Conservation (phyloP, 208 protist genomes). For the Leishmania gerbilli region DNA sequence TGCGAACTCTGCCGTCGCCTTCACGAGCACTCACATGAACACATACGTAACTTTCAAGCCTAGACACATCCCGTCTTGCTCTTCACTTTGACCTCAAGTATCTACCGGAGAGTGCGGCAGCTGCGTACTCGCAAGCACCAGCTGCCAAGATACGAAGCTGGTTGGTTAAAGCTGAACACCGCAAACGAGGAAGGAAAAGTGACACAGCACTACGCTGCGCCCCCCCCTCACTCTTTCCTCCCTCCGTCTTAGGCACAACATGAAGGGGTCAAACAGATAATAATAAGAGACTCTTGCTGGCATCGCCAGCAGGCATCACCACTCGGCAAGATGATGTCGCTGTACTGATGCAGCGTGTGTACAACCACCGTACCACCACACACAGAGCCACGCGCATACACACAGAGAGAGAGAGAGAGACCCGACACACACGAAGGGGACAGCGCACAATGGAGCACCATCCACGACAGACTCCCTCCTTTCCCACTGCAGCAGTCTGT, state of each 20-base stretch:
- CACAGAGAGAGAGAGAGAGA: neutral
- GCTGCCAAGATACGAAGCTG: constrained; percentile 1
- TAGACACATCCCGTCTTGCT: neutral
- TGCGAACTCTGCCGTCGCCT: neutral
- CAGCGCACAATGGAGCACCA: neutral
- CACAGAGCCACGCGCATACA: neutral
- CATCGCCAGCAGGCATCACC: constrained; percentile 32
- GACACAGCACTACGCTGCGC: neutral
- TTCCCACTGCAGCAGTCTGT: neutral
- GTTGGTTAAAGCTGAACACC: neutral
- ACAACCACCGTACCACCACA: neutral
- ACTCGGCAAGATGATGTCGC: constrained; percentile 12
- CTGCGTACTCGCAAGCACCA: neutral
- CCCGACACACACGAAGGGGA: neutral
- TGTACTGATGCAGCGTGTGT: constrained; percentile 36
- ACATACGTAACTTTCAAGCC: neutral
- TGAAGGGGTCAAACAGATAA: neutral
- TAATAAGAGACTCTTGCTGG: constrained; percentile 6
- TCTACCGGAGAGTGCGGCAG: neutral
- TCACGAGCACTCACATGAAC: neutral
- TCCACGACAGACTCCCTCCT: neutral
- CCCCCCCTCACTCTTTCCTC: neutral
- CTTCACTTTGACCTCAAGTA: constrained; percentile 6
- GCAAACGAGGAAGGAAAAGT: neutral
- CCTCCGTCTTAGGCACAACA: neutral